Evolutionary conservation across 306 rosid species (phyloP).

Genomic region (Fragaria iinumae): DNA sequence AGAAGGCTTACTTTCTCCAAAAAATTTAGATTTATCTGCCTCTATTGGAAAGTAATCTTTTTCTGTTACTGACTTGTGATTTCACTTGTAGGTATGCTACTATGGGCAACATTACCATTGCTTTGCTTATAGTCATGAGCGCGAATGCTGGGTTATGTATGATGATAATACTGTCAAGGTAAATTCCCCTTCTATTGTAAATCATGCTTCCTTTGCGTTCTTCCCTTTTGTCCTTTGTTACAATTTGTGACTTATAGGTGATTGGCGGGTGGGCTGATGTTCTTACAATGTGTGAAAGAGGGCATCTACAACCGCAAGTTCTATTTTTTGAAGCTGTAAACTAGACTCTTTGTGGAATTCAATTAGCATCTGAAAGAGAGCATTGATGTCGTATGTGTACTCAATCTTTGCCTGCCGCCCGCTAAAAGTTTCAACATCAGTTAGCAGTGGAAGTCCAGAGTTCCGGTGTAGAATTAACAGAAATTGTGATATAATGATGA

Average conservation of each 20-base stretch:
- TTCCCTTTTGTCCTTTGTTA: not conserved
- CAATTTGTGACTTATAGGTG: slow-evolving; percentile 43
- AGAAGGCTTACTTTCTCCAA: not conserved
- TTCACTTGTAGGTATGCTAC: slow-evolving; percentile 76
- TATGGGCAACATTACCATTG: slow-evolving; percentile 98
- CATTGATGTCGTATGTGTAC: slow-evolving; percentile 33
- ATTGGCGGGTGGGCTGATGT: slow-evolving; percentile 94
- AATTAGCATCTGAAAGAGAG: slow-evolving; percentile 33
- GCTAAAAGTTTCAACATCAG: slow-evolving; percentile 33
- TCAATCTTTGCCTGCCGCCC: slow-evolving; percentile 23
- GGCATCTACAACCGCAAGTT: slow-evolving; percentile 97
- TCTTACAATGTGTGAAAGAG: slow-evolving; percentile 76
- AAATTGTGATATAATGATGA: slow-evolving; percentile 41
- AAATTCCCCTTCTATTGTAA: slow-evolving; percentile 26
- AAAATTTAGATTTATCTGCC: not conserved
- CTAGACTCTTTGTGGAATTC: slow-evolving; percentile 50
- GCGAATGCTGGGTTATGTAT: slow-evolving; percentile 79
- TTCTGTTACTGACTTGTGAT: slow-evolving; percentile 20
- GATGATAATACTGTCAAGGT: slow-evolving; percentile 96
- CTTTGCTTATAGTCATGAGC: slow-evolving; percentile 87
- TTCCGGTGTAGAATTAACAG: slow-evolving; percentile 42
- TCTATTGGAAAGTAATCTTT: not conserved
- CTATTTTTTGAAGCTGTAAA: slow-evolving; percentile 94
- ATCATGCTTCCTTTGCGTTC: slow-evolving; percentile 17
- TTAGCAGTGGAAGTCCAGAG: slow-evolving; percentile 35